phyloP scores from a whole-genome alignment of 2,329 filamentous ascomycete species.

The Pseudocercospora cruenta region DNA sequence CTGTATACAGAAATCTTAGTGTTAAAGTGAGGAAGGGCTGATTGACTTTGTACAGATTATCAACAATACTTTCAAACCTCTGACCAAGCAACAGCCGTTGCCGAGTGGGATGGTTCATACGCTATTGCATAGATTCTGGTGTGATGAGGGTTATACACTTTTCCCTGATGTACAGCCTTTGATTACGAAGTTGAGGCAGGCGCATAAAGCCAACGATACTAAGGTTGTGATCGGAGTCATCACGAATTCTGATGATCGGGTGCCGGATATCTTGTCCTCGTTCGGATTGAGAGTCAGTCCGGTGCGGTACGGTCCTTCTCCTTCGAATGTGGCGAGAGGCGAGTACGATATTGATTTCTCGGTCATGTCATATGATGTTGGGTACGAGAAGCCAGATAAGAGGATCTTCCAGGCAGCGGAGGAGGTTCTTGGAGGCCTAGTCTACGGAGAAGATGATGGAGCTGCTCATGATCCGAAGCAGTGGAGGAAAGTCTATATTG shows the following conservation, averaged over 20 bases:
- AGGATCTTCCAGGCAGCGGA: slow-evolving; percentile 61
- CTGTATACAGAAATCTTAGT: slow-evolving; percentile 28
- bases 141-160: slow-evolving; percentile 56
- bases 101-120: slow-evolving; percentile 52
- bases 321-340: slow-evolving; percentile 20
- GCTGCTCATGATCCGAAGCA: slow-evolving; percentile 12
- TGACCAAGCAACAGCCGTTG: slow-evolving; percentile 42
- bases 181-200: slow-evolving; percentile 47
- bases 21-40: background rate
- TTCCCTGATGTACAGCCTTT: slow-evolving; percentile 52
- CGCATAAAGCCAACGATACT: slow-evolving; percentile 17
- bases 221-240: slow-evolving; percentile 59
- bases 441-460: slow-evolving; percentile 38
- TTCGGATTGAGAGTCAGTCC: slow-evolving; percentile 56
- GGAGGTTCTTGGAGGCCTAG: slow-evolving; percentile 43
- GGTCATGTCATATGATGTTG: slow-evolving; percentile 66
- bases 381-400: slow-evolving; percentile 61
- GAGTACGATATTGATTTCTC: slow-evolving; percentile 57
- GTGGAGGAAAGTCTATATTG: slow-evolving; percentile 55
- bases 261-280: slow-evolving; percentile 57
- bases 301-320: slow-evolving; percentile 41
- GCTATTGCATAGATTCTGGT: slow-evolving; percentile 59
- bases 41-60: slow-evolving; percentile 50
- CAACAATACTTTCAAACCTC: slow-evolving; percentile 55
- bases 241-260: slow-evolving; percentile 67